Evolutionary conservation across 2,329 filamentous ascomycete genomes (phyloP).

Genomic region (Colletotrichum falcatum): DNA sequence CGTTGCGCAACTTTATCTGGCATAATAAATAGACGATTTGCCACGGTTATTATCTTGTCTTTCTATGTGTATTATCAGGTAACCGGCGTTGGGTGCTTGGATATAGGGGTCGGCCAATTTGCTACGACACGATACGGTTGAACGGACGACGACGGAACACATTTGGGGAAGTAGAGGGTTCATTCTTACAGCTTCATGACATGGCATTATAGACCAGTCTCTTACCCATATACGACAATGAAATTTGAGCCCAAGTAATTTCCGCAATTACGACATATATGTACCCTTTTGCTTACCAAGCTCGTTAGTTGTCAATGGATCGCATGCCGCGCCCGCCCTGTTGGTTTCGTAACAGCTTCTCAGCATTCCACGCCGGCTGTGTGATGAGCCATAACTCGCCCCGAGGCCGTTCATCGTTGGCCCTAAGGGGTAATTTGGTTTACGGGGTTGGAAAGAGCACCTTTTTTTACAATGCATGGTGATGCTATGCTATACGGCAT

Average conservation of each 20-base stretch:
- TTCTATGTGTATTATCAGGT: conserved; percentile 19
- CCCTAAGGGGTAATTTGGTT: conserved; percentile 5
- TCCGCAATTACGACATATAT: neutral
- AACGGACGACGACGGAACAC: conserved; percentile 5
- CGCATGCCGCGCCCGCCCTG: conserved; percentile 62
- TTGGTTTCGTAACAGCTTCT: conserved; percentile 51
- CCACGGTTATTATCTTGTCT: neutral
- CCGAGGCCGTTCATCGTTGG: neutral
- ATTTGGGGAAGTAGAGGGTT: neutral
- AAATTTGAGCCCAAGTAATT: conserved; percentile 12
- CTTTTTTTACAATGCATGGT: neutral
- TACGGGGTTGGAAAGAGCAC: neutral
- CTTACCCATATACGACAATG: conserved; percentile 13
- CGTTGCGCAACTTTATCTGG: conserved; percentile 84
- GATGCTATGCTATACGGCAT: neutral
- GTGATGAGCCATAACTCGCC: neutral
- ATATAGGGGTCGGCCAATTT: neutral
- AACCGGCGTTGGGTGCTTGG: conserved; percentile 23
- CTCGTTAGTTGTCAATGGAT: conserved; percentile 67
- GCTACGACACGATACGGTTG: neutral
- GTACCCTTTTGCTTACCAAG: conserved; percentile 59
- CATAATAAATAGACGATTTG: conserved; percentile 74
- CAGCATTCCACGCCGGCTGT: conserved; percentile 17
- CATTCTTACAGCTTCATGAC: conserved; percentile 27
- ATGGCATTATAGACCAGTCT: conserved; percentile 43